These are phyloP conservation scores for Leishmania gerbilli DNA, from an alignment of 208 protist species.

Conservation along the genomic window DNA sequence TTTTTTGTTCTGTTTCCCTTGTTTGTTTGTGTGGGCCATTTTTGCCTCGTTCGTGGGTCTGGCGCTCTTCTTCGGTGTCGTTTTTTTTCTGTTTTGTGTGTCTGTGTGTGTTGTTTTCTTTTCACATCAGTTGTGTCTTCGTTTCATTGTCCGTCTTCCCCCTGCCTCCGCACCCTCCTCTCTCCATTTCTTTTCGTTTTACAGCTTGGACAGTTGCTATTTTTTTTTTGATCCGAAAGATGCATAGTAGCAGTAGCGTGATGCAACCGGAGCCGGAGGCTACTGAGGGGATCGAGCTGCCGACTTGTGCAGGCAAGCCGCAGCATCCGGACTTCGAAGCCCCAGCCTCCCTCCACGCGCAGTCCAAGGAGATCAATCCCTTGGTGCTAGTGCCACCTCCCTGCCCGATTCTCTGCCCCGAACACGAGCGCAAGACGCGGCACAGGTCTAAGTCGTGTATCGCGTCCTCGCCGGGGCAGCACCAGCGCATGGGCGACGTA, in stretches of 20 bases:
- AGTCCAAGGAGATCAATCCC: not conserved
- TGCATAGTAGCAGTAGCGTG: not conserved
- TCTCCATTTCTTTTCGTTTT: not conserved
- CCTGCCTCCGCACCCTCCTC: no score
- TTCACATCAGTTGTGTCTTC: not conserved
- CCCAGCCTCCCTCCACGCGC: no score
- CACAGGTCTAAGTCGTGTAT: not conserved
- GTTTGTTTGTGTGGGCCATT: not conserved
- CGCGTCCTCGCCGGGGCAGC: not conserved
- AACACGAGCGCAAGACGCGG: not conserved
- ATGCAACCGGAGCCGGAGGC: not conserved
- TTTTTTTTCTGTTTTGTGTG: not conserved
- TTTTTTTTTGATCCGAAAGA: not conserved
- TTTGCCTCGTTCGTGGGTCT: not conserved
- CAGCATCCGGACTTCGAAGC: not conserved
- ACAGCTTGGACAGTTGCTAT: not conserved
- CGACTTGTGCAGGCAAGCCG: not conserved
- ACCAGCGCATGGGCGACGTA: not conserved
- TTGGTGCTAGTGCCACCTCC: not conserved
- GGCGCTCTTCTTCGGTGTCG: not conserved
- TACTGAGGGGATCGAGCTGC: not conserved
- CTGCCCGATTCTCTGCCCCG: no score
- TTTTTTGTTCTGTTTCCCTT: no score
- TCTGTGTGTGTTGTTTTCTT: slow-evolving; percentile 3
- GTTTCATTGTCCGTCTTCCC: no score